Conservation (phyloP, 805 yeast genomes). For the Kuraishia hungarica region DNA sequence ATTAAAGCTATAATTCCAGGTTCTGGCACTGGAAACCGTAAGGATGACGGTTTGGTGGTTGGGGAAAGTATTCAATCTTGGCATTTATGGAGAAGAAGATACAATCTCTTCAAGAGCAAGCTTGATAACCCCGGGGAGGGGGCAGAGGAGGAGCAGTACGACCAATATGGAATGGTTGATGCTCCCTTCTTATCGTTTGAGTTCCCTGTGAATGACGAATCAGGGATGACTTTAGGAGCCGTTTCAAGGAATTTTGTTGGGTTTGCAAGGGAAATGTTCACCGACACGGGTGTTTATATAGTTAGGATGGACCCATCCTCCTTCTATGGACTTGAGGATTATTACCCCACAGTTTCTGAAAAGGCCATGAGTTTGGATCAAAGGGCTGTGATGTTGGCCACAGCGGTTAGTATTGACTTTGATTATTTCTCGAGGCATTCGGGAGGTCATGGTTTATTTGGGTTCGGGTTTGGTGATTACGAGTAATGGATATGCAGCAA, state of each 20-base stretch:
- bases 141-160: slow-evolving; percentile 32
- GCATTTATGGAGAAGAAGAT: slow-evolving; percentile 90
- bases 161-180: slow-evolving; percentile 83
- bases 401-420: slow-evolving; percentile 88
- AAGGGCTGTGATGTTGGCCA: slow-evolving; percentile 78
- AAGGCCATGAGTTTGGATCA: slow-evolving; percentile 59
- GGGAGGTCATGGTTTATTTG: slow-evolving; percentile 35
- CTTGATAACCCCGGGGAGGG: slow-evolving; percentile 22
- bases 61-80: slow-evolving; percentile 91
- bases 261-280: slow-evolving; percentile 81
- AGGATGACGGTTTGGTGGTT: slow-evolving; percentile 32
- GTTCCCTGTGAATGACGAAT: slow-evolving; percentile 63
- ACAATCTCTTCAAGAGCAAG: slow-evolving; percentile 58
- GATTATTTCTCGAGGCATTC: slow-evolving; percentile 96
- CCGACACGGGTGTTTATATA: slow-evolving; percentile 91
- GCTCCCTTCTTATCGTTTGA: slow-evolving; percentile 82
- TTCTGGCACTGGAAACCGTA: slow-evolving; percentile 31
- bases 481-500: neutral
- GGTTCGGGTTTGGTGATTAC: slow-evolving; percentile 10
- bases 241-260: slow-evolving; percentile 96
- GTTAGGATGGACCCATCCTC: slow-evolving; percentile 73
- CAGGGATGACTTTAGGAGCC: slow-evolving; percentile 54
- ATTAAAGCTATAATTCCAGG: slow-evolving; percentile 63
- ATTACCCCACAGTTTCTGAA: slow-evolving; percentile 38
- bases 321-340: slow-evolving; percentile 47